Evolutionary conservation across 352 stramenopile species (phyloP).

Genomic region (Phytopythium helicoides): DNA sequence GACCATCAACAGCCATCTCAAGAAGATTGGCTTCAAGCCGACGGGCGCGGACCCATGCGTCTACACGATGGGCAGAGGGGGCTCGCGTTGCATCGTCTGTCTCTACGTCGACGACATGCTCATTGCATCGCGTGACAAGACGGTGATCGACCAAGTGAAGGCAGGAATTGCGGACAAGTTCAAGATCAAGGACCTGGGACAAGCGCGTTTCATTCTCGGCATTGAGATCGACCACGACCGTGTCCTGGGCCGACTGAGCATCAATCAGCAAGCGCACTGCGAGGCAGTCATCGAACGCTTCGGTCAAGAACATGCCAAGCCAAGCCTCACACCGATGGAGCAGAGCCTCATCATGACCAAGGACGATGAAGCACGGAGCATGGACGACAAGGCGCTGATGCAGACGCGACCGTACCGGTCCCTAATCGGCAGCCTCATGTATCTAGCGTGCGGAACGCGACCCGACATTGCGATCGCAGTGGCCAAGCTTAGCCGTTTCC

Average conservation of each 20-base stretch:
- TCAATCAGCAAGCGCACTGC: no score
- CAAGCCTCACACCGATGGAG: no score
- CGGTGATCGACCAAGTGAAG: no score
- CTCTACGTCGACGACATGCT: no score
- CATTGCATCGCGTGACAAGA: no score
- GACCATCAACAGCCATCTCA: conserved; percentile 15
- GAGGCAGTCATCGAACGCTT: conserved; percentile 11
- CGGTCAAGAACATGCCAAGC: conserved; percentile 11
- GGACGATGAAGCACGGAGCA: no score
- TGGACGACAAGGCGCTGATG: no score
- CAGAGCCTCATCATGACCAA: no score
- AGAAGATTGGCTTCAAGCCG: conserved; percentile 13
- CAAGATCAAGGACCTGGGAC: conserved; percentile 13
- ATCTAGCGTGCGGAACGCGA: conserved; percentile 16
- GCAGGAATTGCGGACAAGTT: no score
- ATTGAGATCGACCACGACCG: conserved; percentile 19
- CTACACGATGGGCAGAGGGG: no score
- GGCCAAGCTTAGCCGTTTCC: conserved; percentile 17
- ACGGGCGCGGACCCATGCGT: no score
- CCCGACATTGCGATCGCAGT: conserved; percentile 14
- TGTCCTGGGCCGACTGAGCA: not conserved
- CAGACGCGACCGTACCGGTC: conserved; percentile 13
- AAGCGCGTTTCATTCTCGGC: conserved; percentile 18
- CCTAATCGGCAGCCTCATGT: conserved; percentile 16
- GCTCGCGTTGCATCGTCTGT: no score